Conservation (phyloP, 176 grass and related monocot genomes). For the Melocanna baccifera region DNA sequence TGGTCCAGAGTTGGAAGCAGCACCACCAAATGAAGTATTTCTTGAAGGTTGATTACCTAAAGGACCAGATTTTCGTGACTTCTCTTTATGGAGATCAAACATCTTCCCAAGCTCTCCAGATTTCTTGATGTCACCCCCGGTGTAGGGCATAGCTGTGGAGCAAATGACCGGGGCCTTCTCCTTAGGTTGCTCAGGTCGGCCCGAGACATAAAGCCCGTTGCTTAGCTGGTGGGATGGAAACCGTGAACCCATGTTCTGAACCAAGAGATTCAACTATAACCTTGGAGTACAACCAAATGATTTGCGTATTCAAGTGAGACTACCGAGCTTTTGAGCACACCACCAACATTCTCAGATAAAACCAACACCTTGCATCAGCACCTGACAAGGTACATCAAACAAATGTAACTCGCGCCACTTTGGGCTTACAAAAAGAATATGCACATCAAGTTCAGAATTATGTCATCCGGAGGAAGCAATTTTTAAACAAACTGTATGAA, state of each 20-base stretch:
- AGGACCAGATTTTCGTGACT: constrained; percentile 76
- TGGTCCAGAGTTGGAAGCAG: constrained; percentile 58
- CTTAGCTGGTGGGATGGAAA: constrained; percentile 92
- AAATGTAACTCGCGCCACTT: neutral
- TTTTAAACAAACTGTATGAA: neutral
- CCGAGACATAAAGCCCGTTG: constrained; percentile 93
- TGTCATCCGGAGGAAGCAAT: neutral
- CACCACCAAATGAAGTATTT: constrained; percentile 52
- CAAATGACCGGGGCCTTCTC: constrained; percentile 70
- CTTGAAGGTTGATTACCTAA: constrained; percentile 54
- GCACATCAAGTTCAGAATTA: neutral
- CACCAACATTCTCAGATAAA: neutral
- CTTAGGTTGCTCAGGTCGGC: constrained; percentile 78
- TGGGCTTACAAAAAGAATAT: neutral
- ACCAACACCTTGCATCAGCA: constrained; percentile 35
- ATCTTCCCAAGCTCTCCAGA: constrained; percentile 86
- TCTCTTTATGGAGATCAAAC: constrained; percentile 54
- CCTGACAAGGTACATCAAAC: constrained; percentile 26
- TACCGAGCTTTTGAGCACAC: neutral
- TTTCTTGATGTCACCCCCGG: constrained; percentile 78
- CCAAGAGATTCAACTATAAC: constrained; percentile 17
- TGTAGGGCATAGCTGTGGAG: constrained; percentile 83
- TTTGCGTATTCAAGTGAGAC: constrained; percentile 21
- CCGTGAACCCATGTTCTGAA: constrained; percentile 70
- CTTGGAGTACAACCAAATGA: neutral